Base-by-base conservation (phyloP, 805 yeast species). In the Yarrowia sp. region DNA sequence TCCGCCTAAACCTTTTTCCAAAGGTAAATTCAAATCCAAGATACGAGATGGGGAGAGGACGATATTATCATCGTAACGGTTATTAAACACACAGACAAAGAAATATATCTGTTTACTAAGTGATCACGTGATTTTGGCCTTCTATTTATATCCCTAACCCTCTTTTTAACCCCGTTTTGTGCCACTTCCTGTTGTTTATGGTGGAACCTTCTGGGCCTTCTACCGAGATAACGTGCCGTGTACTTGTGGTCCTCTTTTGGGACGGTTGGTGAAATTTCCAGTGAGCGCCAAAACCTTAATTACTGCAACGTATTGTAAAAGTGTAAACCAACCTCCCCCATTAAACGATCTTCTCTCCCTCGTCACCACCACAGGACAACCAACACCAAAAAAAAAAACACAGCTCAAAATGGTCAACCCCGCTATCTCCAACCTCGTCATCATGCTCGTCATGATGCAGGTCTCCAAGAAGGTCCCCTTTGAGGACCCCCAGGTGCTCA, bases 381-480 rank as follows among this genome's bases (percentile, higher is more conserved):
- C 55, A 48, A 39, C 36, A 31, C 15, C 1, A 15, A 15, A 55
- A 36, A 33, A 35, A 17, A 48, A 13, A 44, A 44, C n/a, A 44
- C 9, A 8, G 18, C 6, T 22, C 10, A 51, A 51, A 31, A 71
- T 41, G 66, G 88, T 93, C 95, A 91, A 90, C 76, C 95, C 98
- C 50, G 96, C 96, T 70, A 79, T 92, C 70, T 78, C 91, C 69
- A 92, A 93, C 80, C 78, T 95, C 71, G 89, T 83, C 72, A 80
- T 95, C 83, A 93, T 92, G 97, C 86, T 92, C 75, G 89, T 85
- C 82, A 90, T 91, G 90, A 93, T 92, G 97, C 97, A 92, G 78
- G 89, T 92, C 69, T 86, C 97, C 69, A 90, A 91, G 77, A 86
- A 84, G 75, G 81, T 95, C 68, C 95, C 93, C 77, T 86, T 92